These are phyloP conservation scores for Eremochloa ophiuroides DNA, from an alignment of 176 grass and related monocot genomes.

Conservation along the genomic window DNA sequence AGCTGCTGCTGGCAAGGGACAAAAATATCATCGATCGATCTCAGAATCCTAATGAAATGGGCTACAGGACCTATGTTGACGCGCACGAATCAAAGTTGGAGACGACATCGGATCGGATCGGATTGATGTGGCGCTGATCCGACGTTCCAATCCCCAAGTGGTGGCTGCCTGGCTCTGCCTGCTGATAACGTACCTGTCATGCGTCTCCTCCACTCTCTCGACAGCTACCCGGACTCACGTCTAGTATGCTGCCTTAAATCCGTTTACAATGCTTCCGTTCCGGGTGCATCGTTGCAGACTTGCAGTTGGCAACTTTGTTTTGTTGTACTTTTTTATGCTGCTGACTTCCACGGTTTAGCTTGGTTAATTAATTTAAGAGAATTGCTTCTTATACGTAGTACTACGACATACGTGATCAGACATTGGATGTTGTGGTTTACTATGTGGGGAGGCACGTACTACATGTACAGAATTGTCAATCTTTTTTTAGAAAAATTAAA, in stretches of 20 bases:
- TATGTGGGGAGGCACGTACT: not conserved
- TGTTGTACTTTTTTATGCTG: not conserved
- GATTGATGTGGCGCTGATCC: conserved; percentile 17
- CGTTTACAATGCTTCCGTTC: not conserved
- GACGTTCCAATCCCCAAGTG: conserved; percentile 1
- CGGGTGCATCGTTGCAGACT: not conserved
- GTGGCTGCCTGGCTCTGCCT: not conserved
- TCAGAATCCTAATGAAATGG: conserved; percentile 18
- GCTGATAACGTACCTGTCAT: not conserved
- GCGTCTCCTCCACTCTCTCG: not conserved
- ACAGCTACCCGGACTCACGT: conserved; percentile 4
- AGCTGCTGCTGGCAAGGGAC: not conserved
- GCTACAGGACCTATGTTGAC: conserved; percentile 27
- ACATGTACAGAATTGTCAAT: not conserved
- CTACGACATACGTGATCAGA: not conserved
- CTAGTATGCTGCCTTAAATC: conserved; percentile 35
- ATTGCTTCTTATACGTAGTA: not conserved
- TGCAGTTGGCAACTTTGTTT: not conserved
- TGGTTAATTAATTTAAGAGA: not conserved
- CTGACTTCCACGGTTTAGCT: not conserved
- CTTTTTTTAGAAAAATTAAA: not conserved
- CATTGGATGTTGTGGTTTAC: not conserved
- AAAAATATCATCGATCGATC: conserved; percentile 17
- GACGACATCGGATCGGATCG: not conserved
- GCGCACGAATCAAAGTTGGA: conserved; percentile 12